These are phyloP conservation scores for Schoenoplectus tabernaemontani DNA, from an alignment of 202 grass and related monocot species.

Conservation along the genomic window DNA sequence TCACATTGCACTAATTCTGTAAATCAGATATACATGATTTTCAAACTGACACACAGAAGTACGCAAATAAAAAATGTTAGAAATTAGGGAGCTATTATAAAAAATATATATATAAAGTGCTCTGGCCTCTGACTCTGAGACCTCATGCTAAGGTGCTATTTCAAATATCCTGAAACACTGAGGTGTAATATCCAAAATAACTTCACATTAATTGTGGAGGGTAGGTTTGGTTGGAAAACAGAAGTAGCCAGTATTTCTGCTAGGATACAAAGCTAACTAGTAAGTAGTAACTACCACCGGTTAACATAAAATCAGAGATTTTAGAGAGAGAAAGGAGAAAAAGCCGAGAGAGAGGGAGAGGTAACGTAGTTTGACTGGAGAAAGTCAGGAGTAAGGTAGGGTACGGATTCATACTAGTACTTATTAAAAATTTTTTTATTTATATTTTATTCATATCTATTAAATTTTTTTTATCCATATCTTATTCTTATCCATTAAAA, in stretches of 20 bases:
- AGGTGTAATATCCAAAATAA: neutral
- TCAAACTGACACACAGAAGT: neutral
- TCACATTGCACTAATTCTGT: neutral
- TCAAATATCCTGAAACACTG: neutral
- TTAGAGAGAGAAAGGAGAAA: neutral
- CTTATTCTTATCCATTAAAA: too few species aligned
- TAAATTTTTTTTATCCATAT: too few species aligned
- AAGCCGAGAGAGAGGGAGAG: neutral
- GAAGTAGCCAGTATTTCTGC: neutral
- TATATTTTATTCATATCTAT: too few species aligned
- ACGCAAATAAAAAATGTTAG: neutral
- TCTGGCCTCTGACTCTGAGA: too few species aligned
- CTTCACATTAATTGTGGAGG: neutral
- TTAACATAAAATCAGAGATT: neutral
- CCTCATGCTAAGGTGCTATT: neutral
- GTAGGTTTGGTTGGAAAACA: constrained; percentile 6
- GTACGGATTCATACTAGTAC: too few species aligned
- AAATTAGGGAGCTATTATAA: too few species aligned
- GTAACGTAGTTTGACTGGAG: neutral
- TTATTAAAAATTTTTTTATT: too few species aligned
- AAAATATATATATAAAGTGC: too few species aligned
- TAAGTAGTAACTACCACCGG: too few species aligned
- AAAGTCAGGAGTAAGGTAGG: too few species aligned
- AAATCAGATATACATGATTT: neutral
- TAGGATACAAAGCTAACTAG: constrained; percentile 4